Percentiles rank a stretch among this genome's conserved stretches.
These are phyloP conservation scores for Phytopythium chamaehyphon DNA, from an alignment of 352 stramenopile genomes.

Conservation along the genomic window DNA sequence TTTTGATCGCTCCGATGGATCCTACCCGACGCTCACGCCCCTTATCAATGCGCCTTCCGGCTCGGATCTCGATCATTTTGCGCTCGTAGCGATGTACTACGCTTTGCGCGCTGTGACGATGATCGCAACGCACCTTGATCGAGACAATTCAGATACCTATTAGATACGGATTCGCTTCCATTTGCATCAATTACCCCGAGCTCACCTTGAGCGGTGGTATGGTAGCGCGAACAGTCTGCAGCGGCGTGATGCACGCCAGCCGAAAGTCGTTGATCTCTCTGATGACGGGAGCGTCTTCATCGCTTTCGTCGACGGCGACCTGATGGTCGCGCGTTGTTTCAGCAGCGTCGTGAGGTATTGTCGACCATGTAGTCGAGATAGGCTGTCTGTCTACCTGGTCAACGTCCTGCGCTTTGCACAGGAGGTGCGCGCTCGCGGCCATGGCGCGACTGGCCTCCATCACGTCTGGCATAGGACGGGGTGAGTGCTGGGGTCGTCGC, in stretches of 20 bases:
- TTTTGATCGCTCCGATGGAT: constrained; percentile 7
- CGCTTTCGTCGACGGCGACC: neutral
- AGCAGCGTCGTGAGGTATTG: neutral
- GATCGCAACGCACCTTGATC: constrained; percentile 52
- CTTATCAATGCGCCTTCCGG: constrained; percentile 32
- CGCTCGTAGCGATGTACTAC: constrained; percentile 51
- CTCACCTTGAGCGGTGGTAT: constrained; percentile 55
- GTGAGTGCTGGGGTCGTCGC: too few relatives aligned
- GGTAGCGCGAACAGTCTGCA: constrained; percentile 50
- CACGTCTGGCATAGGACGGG: constrained; percentile 14
- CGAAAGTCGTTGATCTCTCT: constrained; percentile 44
- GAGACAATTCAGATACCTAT: too few relatives aligned
- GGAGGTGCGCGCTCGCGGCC: neutral
- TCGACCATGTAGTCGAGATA: too few relatives aligned
- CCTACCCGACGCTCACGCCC: constrained; percentile 48
- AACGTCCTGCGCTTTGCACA: too few relatives aligned
- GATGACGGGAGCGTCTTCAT: constrained; percentile 11
- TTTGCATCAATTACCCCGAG: neutral
- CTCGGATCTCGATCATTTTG: constrained; percentile 57
- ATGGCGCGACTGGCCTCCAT: constrained; percentile 23
- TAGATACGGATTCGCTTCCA: constrained; percentile 6
- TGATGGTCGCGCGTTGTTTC: neutral
- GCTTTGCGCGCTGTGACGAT: constrained; percentile 56
- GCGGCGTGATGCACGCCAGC: constrained; percentile 43
- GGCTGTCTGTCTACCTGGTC: neutral